Percentiles rank a stretch among this genome's conserved stretches.
Evolutionary conservation across 108 stramenopile species (phyloP).

Genomic region (Skeletonema tropicum): DNA sequence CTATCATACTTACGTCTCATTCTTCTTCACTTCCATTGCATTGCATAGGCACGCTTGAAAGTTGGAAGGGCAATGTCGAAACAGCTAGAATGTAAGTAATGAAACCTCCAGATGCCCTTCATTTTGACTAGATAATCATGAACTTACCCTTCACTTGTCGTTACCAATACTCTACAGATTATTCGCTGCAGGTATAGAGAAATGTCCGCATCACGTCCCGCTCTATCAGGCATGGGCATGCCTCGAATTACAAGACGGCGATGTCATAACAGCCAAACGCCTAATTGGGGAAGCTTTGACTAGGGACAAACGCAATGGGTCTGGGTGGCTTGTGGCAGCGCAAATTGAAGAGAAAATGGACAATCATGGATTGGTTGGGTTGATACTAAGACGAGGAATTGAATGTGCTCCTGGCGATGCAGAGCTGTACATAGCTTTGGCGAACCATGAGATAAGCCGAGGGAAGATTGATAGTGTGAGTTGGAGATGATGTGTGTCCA

Average conservation of each 20-base stretch:
- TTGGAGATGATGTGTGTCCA: not conserved
- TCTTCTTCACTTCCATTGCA: not conserved
- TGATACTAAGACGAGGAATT: slow-evolving; percentile 75
- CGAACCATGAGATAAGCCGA: slow-evolving; percentile 56
- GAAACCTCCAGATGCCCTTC: not conserved
- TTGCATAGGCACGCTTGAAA: slow-evolving; percentile 54
- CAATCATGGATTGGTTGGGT: slow-evolving; percentile 64
- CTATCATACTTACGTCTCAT: not conserved
- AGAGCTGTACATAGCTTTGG: slow-evolving; percentile 69
- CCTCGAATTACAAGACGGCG: slow-evolving; percentile 69
- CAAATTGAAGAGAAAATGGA: slow-evolving; percentile 60
- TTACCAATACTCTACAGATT: slow-evolving; percentile 21
- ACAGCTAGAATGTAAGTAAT: slow-evolving; percentile 53
- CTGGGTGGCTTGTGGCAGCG: slow-evolving; percentile 78
- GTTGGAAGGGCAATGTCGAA: slow-evolving; percentile 61
- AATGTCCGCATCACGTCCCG: slow-evolving; percentile 66
- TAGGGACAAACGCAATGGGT: slow-evolving; percentile 69
- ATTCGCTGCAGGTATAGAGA: slow-evolving; percentile 72
- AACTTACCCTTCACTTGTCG: not conserved
- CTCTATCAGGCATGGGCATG: slow-evolving; percentile 84
- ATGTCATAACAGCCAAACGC: slow-evolving; percentile 64
- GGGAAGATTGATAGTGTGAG: slow-evolving; percentile 69
- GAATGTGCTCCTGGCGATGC: slow-evolving; percentile 75
- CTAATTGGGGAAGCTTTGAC: slow-evolving; percentile 79
- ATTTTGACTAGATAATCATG: not conserved